These are phyloP conservation scores for Fusarium sterilihyphosum DNA, from an alignment of 2,329 filamentous ascomycete species.

Conservation along the genomic window DNA sequence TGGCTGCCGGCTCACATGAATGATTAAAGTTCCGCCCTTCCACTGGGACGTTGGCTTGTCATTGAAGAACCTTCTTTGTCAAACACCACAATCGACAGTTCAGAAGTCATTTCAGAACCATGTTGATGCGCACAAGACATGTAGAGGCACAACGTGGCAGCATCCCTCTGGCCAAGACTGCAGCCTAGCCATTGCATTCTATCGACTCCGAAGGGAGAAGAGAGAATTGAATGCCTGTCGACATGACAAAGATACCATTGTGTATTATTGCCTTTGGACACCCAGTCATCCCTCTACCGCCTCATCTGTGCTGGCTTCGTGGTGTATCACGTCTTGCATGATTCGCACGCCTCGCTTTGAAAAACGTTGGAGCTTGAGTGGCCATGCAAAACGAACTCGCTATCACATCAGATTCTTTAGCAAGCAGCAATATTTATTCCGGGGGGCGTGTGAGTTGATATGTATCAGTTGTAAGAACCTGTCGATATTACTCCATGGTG, in stretches of 20 bases:
- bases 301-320: conserved; percentile 25
- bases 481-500: neutral
- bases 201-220: conserved; percentile 23
- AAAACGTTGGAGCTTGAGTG: conserved; percentile 14
- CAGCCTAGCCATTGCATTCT: conserved; percentile 29
- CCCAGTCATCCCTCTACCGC: conserved; percentile 32
- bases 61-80: conserved; percentile 17
- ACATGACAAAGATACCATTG: conserved; percentile 13
- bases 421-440: neutral
- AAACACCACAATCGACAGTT: conserved; percentile 21
- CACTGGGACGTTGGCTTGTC: conserved; percentile 12
- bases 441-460: neutral
- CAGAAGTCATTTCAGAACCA: conserved; percentile 31
- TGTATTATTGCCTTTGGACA: conserved; percentile 22
- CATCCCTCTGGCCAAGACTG: conserved; percentile 14
- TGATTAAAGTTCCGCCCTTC: conserved; percentile 27
- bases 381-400: conserved; percentile 23
- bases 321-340: conserved; percentile 6
- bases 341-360: conserved; percentile 14
- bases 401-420: conserved; percentile 32
- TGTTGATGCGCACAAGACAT: conserved; percentile 29
- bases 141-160: conserved; percentile 44
- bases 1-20: conserved; percentile 50
- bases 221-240: conserved; percentile 8
- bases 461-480: neutral